Evolutionary conservation across 2,329 filamentous ascomycete species (phyloP), one percentile per base, ranked within the genome.

Genomic region (Delphinella strobiligena): DNA sequence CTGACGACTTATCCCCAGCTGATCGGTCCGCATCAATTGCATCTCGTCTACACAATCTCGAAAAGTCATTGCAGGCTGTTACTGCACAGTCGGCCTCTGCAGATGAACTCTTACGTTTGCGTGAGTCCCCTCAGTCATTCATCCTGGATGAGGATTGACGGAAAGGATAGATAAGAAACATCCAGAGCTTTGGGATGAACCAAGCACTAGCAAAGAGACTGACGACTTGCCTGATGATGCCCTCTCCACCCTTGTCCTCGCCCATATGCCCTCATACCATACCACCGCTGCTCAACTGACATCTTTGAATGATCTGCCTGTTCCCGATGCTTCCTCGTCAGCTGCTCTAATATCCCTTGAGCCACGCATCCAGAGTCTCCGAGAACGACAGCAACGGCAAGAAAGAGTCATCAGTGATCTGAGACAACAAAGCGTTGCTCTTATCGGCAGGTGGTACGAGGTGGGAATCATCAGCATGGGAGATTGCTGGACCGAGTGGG

Each of bases 401-500:
- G 60, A 61, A 30, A 66, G 68, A 35, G 75, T 80, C 56, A 72
- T 83, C 45, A 72, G 71, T 16, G 73, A 73, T 55, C 68, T 82
- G 54, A 71, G 75, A 55, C 71, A 62, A 45, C 71, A 69, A 47
- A 88, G 72, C 61, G 82, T 77, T 58, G 49, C 59, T 34, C 34
- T 64, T 9, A 58, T 66, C 40, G 58, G 60, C 57, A 58, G 46
- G 27, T 93, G 85, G 80, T 87, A 89, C 59, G 78, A 87, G 55
- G 64, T 74, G 17, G 75, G 77, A 3, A 68, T 91, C 32, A 63
- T 93, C 35, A 71, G 72, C 9, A 75, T 75, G 49, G 80, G 80
- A 0, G 73, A 77, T 49, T 72, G 73, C 42, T 79, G 86, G 63
- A 80, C 80, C 16, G 75, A 80, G 37, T 76, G 80, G 54, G 82